Base-by-base conservation (phyloP, 805 yeast genomes). In the Cyberlindnera meyerae region DNA sequence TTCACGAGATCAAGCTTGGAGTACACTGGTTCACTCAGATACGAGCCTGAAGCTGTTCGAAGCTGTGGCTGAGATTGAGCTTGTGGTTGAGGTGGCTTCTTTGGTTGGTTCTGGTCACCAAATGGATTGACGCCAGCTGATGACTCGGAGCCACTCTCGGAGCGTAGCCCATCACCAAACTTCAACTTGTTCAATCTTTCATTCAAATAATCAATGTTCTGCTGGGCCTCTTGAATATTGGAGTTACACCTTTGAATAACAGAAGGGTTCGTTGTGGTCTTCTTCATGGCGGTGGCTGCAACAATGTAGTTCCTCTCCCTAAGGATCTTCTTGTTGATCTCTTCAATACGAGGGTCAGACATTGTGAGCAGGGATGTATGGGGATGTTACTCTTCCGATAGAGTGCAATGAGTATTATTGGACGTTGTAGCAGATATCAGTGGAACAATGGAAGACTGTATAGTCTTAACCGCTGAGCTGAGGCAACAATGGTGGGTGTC, bases 191-290 rank as follows among this genome's bases (percentile, higher is more conserved):
- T 69, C 48, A 93, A 66, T 6, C 88, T 78, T 40, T 83, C 84
- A 55, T 82, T 83, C 44, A 93, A 72, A 54, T 90, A 93, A 48
- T 86, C 89, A 47, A 93, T 83, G 60, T 90, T 93, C 47, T 86
- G 79, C 54, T 85, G 86, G 3, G 97, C 89, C 53, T 93, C 98
- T 45, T 90, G 70, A 49, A 93, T 88, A 52, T 82, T 86, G 18
- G 87, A 77, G 62, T 87, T 89, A 66, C 97, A 89, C 56, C 83
- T 79, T 58, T 86, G 94, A 48, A 89, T 87, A 31, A 90, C 96
- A 48, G 75, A 77, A 25, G 82, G 69, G 61, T 93, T 93, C 43
- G 71, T 63, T 11, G 97, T 85, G 47, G 78, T 79, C 57, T 79
- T 79, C 57, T 85, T 79, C 66, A 93, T 65, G 44, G 82, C 74